A percentile compares a stretch with the other conserved stretches of the same genome.
Conservation (phyloP, 495 filamentous ascomycete species). For the Aspergillus coremiiformis region DNA sequence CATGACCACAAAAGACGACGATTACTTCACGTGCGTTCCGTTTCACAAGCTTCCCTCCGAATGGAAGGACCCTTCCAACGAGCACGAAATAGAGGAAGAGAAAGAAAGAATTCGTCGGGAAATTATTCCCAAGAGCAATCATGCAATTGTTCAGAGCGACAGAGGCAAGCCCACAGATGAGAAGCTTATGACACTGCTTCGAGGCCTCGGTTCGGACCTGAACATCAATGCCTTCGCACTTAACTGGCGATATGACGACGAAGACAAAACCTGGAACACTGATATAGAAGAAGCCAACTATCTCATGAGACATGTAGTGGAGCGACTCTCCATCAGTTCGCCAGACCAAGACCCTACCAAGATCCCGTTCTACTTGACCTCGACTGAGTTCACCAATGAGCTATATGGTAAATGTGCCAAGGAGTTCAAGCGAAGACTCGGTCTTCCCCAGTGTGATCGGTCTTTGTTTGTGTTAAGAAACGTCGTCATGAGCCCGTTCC, state of each 20-base stretch:
- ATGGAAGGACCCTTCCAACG: not conserved
- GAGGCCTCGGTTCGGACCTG: conserved; percentile 36
- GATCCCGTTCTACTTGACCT: conserved; percentile 36
- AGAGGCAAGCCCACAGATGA: not conserved
- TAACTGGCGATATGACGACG: conserved; percentile 23
- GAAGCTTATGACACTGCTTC: conserved; percentile 20
- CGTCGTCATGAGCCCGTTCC: conserved; percentile 37
- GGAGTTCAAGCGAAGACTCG: conserved; percentile 33
- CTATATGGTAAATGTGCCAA: conserved; percentile 35
- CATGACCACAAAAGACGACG: conserved; percentile 18
- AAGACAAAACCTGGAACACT: conserved; percentile 30
- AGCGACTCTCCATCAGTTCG: conserved; percentile 30
- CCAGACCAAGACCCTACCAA: conserved; percentile 29
- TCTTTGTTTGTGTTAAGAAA: conserved; percentile 35
- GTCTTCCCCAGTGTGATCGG: conserved; percentile 18
- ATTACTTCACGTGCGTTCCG: conserved; percentile 32
- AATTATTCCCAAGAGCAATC: conserved; percentile 21
- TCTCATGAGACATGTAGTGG: conserved; percentile 36
- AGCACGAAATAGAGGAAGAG: conserved; percentile 26
- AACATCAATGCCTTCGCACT: conserved; percentile 43
- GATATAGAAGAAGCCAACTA: conserved; percentile 47
- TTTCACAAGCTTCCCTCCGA: conserved; percentile 39
- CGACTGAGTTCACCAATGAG: conserved; percentile 28
- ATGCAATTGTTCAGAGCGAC: conserved; percentile 7
- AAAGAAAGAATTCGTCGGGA: conserved; percentile 30